Evolutionary conservation across 2,329 filamentous ascomycete genomes (phyloP), one percentile per base, ranked within the genome.

Genomic region (Pseudogymnoascus sp.): DNA sequence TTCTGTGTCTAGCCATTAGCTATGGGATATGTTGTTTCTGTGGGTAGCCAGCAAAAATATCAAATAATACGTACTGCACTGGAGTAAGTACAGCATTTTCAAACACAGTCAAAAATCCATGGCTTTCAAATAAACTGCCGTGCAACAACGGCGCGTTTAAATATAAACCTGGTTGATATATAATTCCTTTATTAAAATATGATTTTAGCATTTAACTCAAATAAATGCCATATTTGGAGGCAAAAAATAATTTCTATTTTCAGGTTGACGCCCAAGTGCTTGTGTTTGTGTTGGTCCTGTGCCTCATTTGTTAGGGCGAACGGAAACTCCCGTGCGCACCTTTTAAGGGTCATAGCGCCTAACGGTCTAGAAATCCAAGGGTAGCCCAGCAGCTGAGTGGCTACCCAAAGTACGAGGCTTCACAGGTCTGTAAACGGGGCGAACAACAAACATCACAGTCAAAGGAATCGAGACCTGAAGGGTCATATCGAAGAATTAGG

Each of bases 321-420:
- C 26, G 50, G 50, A 33, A 56, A 56, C 50, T 19, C 26, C 50
- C 50, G 50, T 56, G n/a, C 7, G 26, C 50, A 56, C 26, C 50
- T 56, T 33, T 33, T 33, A 53, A 33, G 50, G 50, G 50, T 56
- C 50, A 56, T 16, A 56, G 50, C 50, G 50, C 28, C 50, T 33
- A 56, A 33, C 50, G 28, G 50, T 56, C 50, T 56, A 56, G 50
- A 56, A 56, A 56, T 19, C 50, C 24, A 28, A 33, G 28, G 50
- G 50, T 33, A 33, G 12, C 28, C n/a, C 50, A 56, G 22, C 1
- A 56, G 50, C 50, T 56, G 50, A 56, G n/a, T 33, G 50, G 50
- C 50, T 56, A 33, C 50, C 26, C 50, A 56, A 56, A 56, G 50
- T 33, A 56, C 46, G 26, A 56, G 46, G 46, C 46, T 56, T 56